phyloP scores from a whole-genome alignment of 352 stramenopile genomes.

The Elongisporangium undulatum region DNA sequence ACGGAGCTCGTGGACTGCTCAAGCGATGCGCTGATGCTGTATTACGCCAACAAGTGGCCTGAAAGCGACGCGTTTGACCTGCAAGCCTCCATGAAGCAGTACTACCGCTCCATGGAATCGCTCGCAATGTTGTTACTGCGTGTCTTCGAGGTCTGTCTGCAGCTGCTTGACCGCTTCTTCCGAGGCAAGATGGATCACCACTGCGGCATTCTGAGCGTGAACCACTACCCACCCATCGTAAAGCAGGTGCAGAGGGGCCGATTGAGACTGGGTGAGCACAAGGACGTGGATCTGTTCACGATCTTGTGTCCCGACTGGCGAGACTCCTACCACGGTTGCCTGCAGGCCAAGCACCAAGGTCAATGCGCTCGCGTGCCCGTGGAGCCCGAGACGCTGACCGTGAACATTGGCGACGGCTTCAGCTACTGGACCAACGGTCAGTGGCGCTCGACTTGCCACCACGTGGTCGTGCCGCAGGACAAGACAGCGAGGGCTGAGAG shows the following conservation, averaged over 20 bases:
- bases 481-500: slow-evolving; percentile 2
- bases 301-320: slow-evolving; percentile 15
- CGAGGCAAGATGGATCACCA: slow-evolving; percentile 7
- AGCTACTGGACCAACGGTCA: slow-evolving; percentile 13
- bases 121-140: slow-evolving; percentile 9
- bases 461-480: slow-evolving; percentile 8
- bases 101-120: slow-evolving; percentile 13
- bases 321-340: slow-evolving; percentile 8
- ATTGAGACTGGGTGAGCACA: slow-evolving; percentile 16
- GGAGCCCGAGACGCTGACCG: slow-evolving; percentile 10
- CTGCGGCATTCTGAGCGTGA: slow-evolving; percentile 19
- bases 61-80: slow-evolving; percentile 4
- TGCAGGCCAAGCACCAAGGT: slow-evolving; percentile 7
- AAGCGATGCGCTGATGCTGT: slow-evolving; percentile 18
- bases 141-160: slow-evolving; percentile 12
- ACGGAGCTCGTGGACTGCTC: slow-evolving; percentile 5
- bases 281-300: slow-evolving; percentile 18
- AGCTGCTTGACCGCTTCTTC: slow-evolving; percentile 11
- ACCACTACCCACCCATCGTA: slow-evolving; percentile 14
- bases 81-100: slow-evolving; percentile 15
- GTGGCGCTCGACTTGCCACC: slow-evolving; percentile 15
- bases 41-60: slow-evolving; percentile 18
- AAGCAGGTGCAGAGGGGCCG: slow-evolving; percentile 11
- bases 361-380: slow-evolving; percentile 7
- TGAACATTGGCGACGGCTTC: slow-evolving; percentile 19